Percentiles rank a stretch among this genome's conserved stretches.
Conservation (phyloP, 352 stramenopile genomes). For the Phytophthora litchii region DNA sequence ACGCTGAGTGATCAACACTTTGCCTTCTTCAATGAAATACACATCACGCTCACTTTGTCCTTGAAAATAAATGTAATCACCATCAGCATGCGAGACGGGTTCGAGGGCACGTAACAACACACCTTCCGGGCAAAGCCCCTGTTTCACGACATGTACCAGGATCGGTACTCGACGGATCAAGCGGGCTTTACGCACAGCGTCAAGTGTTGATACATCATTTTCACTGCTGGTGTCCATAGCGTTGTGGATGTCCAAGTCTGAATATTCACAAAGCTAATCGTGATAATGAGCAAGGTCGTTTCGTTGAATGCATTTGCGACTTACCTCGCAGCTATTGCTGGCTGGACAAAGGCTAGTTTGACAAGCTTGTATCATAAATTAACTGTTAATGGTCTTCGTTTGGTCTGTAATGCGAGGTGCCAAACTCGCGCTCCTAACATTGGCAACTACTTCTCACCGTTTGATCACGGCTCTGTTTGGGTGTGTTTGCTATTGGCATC, state of each 20-base stretch:
- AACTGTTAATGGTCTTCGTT: conserved; percentile 26
- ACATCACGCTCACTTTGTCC: conserved; percentile 61
- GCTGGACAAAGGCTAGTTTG: conserved; percentile 1
- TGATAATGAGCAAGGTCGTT: conserved; percentile 15
- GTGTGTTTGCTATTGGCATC: conserved; percentile 23
- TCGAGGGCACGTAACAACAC: conserved; percentile 46
- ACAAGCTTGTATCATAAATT: conserved; percentile 39
- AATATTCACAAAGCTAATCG: conserved; percentile 9
- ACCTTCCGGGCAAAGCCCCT: conserved; percentile 52
- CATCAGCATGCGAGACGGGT: conserved; percentile 44
- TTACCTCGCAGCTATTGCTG: conserved; percentile 25
- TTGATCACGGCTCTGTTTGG: conserved; percentile 23
- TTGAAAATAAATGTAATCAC: conserved; percentile 73
- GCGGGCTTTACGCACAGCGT: conserved; percentile 50
- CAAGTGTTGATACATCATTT: conserved; percentile 9
- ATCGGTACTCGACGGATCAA: conserved; percentile 60
- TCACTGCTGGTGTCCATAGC: conserved; percentile 25
- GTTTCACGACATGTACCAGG: conserved; percentile 49
- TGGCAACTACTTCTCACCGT: conserved; percentile 20
- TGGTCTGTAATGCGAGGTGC: conserved; percentile 15
- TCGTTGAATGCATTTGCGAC: conserved; percentile 1
- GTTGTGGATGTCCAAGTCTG: neutral
- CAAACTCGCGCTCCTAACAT: conserved; percentile 18
- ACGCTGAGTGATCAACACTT: conserved; percentile 72
- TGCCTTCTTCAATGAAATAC: conserved; percentile 76